phyloP scores from a whole-genome alignment of 2,329 filamentous ascomycete species.

The Hypoxylon sp. region DNA sequence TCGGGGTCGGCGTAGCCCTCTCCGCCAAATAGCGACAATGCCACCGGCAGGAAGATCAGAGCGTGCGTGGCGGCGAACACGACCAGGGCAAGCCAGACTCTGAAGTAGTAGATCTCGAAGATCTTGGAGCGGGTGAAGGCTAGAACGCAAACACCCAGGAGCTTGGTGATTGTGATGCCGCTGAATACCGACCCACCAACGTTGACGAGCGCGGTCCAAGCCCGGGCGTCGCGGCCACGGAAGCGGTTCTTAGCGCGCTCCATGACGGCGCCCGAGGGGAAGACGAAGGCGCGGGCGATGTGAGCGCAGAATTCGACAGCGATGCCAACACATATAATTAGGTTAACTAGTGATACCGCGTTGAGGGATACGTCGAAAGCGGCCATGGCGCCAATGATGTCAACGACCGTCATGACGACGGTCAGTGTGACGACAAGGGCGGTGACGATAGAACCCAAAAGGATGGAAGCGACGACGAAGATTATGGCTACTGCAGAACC shows the following conservation, averaged over 20 bases:
- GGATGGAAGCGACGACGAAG: slow-evolving; percentile 77
- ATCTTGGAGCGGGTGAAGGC: slow-evolving; percentile 98
- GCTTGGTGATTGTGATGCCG: slow-evolving; percentile 94
- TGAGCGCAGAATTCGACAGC: slow-evolving; percentile 98
- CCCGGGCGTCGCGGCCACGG: slow-evolving; percentile 81
- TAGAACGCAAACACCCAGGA: slow-evolving; percentile 88
- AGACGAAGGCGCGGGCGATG: slow-evolving; percentile 94
- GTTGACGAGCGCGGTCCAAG: slow-evolving; percentile 93
- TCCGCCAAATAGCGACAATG: slow-evolving; percentile 84
- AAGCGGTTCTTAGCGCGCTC: slow-evolving; percentile 81
- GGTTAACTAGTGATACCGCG: slow-evolving; percentile 92
- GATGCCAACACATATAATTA: slow-evolving; percentile 97
- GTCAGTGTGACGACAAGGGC: slow-evolving; percentile 84
- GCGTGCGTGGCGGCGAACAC: slow-evolving; percentile 89
- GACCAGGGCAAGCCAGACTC: slow-evolving; percentile 93
- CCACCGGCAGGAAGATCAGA: slow-evolving; percentile 89
- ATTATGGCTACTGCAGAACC: slow-evolving; percentile 87
- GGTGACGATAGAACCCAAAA: slow-evolving; percentile 85
- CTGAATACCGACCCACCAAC: slow-evolving; percentile 95
- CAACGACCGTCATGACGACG: slow-evolving; percentile 90
- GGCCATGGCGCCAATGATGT: slow-evolving; percentile 96
- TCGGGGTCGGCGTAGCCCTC: slow-evolving; percentile 89
- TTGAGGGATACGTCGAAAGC: slow-evolving; percentile 89
- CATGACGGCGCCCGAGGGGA: slow-evolving; percentile 83
- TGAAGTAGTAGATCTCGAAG: slow-evolving; percentile 99